Evolutionary conservation across 768 basidiomycete genomes (phyloP).

Genomic region (Hygrocybe coccinea): DNA sequence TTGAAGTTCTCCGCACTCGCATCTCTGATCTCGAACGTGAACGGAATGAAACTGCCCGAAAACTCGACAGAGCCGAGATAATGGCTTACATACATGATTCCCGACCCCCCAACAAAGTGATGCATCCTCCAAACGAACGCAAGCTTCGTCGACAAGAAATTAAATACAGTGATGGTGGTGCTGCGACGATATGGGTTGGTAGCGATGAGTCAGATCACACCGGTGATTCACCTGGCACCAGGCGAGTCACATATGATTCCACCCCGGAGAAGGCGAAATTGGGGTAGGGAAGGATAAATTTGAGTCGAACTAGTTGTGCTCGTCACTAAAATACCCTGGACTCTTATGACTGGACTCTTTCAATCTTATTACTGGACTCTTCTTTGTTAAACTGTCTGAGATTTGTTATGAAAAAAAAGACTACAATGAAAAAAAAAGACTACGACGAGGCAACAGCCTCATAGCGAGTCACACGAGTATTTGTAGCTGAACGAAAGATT

Average conservation of each 20-base stretch:
- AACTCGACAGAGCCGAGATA: neutral
- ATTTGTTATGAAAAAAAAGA: too few species aligned
- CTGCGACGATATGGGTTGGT: slow-evolving; percentile 6
- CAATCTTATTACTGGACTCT: too few species aligned
- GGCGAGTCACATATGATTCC: neutral
- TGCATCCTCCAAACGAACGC: neutral
- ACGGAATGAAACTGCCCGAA: neutral
- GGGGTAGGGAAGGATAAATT: too few species aligned
- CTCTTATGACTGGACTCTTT: too few species aligned
- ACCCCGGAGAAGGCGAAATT: neutral
- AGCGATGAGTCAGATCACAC: slow-evolving; percentile 7
- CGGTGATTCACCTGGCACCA: slow-evolving; percentile 8
- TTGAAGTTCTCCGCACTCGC: neutral
- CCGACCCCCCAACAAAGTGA: neutral
- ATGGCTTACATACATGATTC: neutral
- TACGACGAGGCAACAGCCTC: neutral
- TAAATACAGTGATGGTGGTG: slow-evolving; percentile 7
- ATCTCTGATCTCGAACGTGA: neutral
- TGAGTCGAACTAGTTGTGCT: too few species aligned
- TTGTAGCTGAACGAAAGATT: slow-evolving; percentile 28
- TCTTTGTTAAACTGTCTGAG: too few species aligned
- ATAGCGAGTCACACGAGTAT: slow-evolving; percentile 28
- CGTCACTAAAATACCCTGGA: too few species aligned
- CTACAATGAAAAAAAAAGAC: too few species aligned
- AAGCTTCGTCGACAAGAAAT: slow-evolving; percentile 9